Evolutionary conservation across 2,329 filamentous ascomycete species (phyloP).

Genomic region (Sclerotiophoma versabilis): DNA sequence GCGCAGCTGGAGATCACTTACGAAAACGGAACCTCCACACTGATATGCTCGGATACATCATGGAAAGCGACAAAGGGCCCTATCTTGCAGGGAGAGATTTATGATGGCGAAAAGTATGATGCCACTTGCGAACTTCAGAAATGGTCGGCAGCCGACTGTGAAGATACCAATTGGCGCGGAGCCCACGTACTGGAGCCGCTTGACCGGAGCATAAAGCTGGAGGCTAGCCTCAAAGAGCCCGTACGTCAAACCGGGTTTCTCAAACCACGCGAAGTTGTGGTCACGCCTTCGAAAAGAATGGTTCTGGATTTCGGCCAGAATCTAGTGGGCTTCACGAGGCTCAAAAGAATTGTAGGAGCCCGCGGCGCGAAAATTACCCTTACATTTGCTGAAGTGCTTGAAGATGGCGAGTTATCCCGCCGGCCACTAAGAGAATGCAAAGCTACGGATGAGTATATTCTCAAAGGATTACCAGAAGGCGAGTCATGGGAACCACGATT

Average conservation of each 20-base stretch:
- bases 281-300: neutral
- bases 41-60: neutral
- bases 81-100: conserved; percentile 51
- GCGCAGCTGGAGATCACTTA: neutral
- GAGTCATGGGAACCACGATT: conserved; percentile 6
- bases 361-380: neutral
- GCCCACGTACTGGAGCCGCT: neutral
- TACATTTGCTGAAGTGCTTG: conserved; percentile 3
- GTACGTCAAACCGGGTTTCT: neutral
- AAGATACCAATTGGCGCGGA: neutral
- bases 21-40: neutral
- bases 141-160: no score
- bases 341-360: neutral
- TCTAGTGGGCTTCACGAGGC: conserved; percentile 1
- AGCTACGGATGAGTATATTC: neutral
- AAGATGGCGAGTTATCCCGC: neutral
- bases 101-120: conserved; percentile 62
- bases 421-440: conserved; percentile 2
- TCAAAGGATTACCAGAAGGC: neutral
- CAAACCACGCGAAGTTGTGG: neutral
- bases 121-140: conserved; percentile 40
- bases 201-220: neutral
- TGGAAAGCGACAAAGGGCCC: neutral
- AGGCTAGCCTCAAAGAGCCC: neutral
- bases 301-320: conserved; percentile 9